A percentile compares a stretch with the other conserved stretches of the same genome.
These are phyloP conservation scores for Fragaria iinumae DNA, from an alignment of 306 rosid genomes.

Conservation along the genomic window DNA sequence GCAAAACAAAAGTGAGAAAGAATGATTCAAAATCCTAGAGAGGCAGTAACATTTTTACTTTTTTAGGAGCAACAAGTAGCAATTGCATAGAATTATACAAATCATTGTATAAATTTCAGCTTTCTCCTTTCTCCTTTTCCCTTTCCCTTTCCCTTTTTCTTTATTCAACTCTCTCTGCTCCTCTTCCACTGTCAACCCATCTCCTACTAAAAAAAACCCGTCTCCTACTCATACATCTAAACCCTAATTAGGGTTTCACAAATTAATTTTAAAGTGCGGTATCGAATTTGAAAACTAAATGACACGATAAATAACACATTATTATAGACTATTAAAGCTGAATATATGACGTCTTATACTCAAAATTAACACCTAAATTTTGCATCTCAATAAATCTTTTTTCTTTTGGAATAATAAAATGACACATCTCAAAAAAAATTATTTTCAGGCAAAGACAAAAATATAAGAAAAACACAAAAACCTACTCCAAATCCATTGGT, in stretches of 20 bases:
- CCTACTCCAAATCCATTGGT: neutral
- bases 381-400: neutral
- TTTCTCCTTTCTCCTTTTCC: neutral
- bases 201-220: neutral
- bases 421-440: neutral
- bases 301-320: too few species aligned
- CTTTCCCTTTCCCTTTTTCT: neutral
- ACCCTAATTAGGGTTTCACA: neutral
- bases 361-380: too few species aligned
- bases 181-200: neutral
- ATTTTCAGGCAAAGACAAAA: neutral
- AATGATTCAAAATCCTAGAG: neutral
- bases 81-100: neutral
- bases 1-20: neutral
- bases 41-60: neutral
- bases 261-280: too few species aligned
- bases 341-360: neutral
- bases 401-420: too few species aligned
- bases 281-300: too few species aligned
- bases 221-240: neutral
- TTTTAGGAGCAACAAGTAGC: neutral
- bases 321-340: too few species aligned
- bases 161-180: constrained; percentile 1
- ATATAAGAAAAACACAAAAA: neutral
- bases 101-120: neutral